These are phyloP conservation scores for Cyberlindnera mississippiensis DNA, from an alignment of 805 yeast genomes.

Conservation along the genomic window DNA sequence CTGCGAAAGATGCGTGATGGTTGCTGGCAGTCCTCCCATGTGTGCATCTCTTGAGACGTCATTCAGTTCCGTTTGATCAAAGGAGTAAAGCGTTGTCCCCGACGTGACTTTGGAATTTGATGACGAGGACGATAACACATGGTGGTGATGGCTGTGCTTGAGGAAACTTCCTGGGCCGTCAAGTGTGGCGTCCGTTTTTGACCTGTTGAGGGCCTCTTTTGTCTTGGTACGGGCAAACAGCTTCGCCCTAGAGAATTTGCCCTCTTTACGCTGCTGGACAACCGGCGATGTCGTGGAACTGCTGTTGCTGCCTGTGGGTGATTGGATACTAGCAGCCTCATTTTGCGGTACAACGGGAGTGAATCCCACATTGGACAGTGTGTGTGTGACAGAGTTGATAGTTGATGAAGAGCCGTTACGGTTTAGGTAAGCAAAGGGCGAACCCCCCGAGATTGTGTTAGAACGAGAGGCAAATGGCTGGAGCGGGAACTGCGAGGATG, in stretches of 20 bases:
- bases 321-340: conserved; percentile 4
- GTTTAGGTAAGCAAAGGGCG: conserved; percentile 15
- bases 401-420: conserved; percentile 24
- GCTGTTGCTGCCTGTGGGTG: conserved; percentile 11
- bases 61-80: conserved; percentile 26
- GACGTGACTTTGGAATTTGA: conserved; percentile 35
- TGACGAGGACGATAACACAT: conserved; percentile 32
- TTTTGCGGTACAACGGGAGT: conserved; percentile 15
- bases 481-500: conserved; percentile 6
- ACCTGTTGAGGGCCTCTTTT: conserved; percentile 20
- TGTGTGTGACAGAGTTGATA: conserved; percentile 24
- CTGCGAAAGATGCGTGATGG: too few species aligned
- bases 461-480: conserved; percentile 3
- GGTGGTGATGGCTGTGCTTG: conserved; percentile 15
- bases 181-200: conserved; percentile 11
- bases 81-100: conserved; percentile 35
- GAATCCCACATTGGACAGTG: conserved; percentile 28
- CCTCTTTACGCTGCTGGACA: conserved; percentile 20
- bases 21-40: too few species aligned
- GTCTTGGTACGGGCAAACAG: conserved; percentile 27
- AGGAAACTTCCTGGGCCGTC: conserved; percentile 20
- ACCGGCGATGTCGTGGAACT: conserved; percentile 17
- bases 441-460: conserved; percentile 3
- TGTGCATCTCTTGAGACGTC: conserved; percentile 27
- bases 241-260: conserved; percentile 24